Evolutionary conservation across 495 filamentous ascomycete genomes (phyloP).

Genomic region (Evernia prunastri): DNA sequence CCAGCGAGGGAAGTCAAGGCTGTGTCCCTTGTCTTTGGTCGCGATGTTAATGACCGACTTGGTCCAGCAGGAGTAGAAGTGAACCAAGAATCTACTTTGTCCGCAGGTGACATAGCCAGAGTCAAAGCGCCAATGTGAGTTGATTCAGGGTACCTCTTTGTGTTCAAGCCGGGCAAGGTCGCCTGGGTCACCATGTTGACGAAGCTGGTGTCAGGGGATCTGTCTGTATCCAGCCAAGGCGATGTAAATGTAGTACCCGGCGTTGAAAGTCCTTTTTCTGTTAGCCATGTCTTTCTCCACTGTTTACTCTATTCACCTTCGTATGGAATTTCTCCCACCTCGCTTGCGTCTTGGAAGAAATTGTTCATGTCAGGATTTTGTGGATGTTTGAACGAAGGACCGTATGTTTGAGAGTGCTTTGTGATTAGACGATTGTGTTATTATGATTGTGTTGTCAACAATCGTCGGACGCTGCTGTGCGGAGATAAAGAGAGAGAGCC

Average conservation of each 20-base stretch:
- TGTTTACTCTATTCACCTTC: background rate
- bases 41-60: background rate
- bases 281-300: background rate
- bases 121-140: background rate
- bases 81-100: slow-evolving; percentile 1
- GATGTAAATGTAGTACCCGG: background rate
- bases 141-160: background rate
- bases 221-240: background rate
- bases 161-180: background rate
- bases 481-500: background rate
- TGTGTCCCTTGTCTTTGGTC: background rate
- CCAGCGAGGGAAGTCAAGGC: background rate
- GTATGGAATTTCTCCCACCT: background rate
- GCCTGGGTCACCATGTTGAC: background rate
- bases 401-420: background rate
- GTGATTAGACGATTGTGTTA: background rate
- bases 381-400: background rate
- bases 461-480: background rate
- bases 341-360: background rate
- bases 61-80: background rate
- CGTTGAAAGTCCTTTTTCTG: background rate
- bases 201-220: background rate
- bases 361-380: background rate
- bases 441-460: background rate
- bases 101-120: background rate